These are phyloP conservation scores for Articulospora tetracladia DNA, from an alignment of 495 filamentous ascomycete species.

Conservation along the genomic window DNA sequence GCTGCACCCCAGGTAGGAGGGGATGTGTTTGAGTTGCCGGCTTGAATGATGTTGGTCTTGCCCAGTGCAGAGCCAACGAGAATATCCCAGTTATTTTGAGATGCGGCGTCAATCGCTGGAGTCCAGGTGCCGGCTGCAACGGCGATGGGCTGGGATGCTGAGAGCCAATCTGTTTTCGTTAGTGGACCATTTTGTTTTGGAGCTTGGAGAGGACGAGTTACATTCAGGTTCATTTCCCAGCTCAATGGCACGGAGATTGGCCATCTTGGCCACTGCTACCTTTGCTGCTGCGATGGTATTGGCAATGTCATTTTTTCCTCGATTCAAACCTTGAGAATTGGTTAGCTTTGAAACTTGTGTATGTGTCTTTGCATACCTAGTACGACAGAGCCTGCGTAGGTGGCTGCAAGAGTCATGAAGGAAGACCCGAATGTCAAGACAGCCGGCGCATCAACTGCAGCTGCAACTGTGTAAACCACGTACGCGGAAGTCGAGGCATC, in stretches of 20 bases:
- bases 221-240: constrained; percentile 61
- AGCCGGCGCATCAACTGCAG: constrained; percentile 46
- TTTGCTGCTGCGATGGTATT: constrained; percentile 55
- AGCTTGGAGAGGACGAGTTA: constrained; percentile 29
- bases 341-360: not conserved
- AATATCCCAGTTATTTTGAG: constrained; percentile 51
- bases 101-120: constrained; percentile 46
- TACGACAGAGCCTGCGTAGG: constrained; percentile 49
- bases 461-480: constrained; percentile 53
- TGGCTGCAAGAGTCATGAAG: constrained; percentile 49
- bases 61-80: constrained; percentile 45
- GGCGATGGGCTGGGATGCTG: constrained; percentile 48
- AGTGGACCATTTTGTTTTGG: constrained; percentile 6
- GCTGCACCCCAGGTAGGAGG: constrained; percentile 48
- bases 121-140: constrained; percentile 43
- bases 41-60: constrained; percentile 44
- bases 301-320: constrained; percentile 48
- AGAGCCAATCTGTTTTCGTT: constrained; percentile 32
- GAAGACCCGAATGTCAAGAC: constrained; percentile 52
- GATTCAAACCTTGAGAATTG: constrained; percentile 41
- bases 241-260: constrained; percentile 54
- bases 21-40: constrained; percentile 53
- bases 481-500: constrained; percentile 44
- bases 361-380: constrained; percentile 20
- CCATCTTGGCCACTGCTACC: constrained; percentile 38